Evolutionary conservation across 2,329 filamentous ascomycete genomes (phyloP), one percentile per base, ranked within the genome.

Genomic region (Penicillium hesseltinei): DNA sequence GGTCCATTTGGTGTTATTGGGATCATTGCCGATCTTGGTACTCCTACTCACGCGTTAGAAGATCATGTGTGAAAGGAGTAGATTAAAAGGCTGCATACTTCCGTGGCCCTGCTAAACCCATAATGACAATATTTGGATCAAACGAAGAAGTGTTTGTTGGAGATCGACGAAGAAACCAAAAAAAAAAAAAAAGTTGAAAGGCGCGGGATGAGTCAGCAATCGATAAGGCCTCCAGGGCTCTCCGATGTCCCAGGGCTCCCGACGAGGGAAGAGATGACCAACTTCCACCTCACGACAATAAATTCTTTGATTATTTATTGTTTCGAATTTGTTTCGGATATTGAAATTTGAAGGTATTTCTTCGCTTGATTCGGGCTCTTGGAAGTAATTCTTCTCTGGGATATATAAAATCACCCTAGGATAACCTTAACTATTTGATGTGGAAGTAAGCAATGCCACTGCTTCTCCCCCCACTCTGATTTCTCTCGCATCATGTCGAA

Each of bases 1-100:
- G 56, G 88, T 87, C 94, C 94, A 99, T 82, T 85, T 86, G 47
- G 91, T 96, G 75, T 97, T 99, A 78, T 97, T 97, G 8, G 94
- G 94, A 76, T 99, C 94, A 72, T 89, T 83, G 64, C 88, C 89
- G 71, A 97, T 87, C 78, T 93, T 96, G 47, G 81, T 81, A 66
- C 78, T 80, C 67, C 83, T 85, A 66, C 64, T 59, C 44, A 55
- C 6, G n/a, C 17, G 51, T 57, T 42, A 62, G 42, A 51, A 19
- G 27, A 35, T 40, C 17, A 21, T 40, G 10, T n/a, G 1, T 13
- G 5, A 35, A 8, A 35, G 9, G 5, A 62, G 7, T 23, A 36
- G 7, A 25, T 38, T 54, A 46, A 11, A 11, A n/a, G 49, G 48
- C 36, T 21, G 62, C 76, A 72, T 79, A 89, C 87, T 86, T 88